phyloP scores from a whole-genome alignment of 805 yeast species.

The Pichia heedii region DNA sequence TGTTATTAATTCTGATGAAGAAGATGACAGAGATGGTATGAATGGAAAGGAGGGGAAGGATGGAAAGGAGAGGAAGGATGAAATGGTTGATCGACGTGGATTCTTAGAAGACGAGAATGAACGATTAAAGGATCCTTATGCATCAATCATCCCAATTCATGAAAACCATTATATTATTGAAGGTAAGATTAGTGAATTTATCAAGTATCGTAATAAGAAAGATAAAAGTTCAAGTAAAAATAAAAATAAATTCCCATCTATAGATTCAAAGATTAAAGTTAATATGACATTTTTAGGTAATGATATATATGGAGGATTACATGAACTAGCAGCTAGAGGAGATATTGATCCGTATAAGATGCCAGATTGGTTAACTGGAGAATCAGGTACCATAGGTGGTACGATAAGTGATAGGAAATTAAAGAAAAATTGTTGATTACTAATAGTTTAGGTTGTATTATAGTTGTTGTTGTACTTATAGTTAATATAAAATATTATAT shows the following conservation, averaged over 20 bases:
- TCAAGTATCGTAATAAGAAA: not conserved
- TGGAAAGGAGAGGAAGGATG: slow-evolving; percentile 4
- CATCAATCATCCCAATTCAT: slow-evolving; percentile 53
- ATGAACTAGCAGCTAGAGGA: slow-evolving; percentile 47
- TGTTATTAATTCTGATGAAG: not conserved
- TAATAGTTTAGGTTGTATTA: not conserved
- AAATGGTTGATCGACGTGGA: not conserved
- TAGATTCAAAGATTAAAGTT: slow-evolving; percentile 16
- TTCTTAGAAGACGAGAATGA: slow-evolving; percentile 9
- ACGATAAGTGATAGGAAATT: slow-evolving; percentile 31
- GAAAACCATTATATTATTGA: slow-evolving; percentile 35
- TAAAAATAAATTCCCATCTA: too few species aligned
- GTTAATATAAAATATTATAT: too few species aligned
- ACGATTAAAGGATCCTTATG: slow-evolving; percentile 27
- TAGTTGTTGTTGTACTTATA: too few species aligned
- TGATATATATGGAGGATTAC: slow-evolving; percentile 74
- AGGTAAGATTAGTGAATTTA: not conserved
- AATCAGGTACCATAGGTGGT: slow-evolving; percentile 51
- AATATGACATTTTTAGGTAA: slow-evolving; percentile 43
- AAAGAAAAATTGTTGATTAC: not conserved
- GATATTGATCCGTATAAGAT: slow-evolving; percentile 43
- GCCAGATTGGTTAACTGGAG: slow-evolving; percentile 78
- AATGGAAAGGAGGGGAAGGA: slow-evolving; percentile 8
- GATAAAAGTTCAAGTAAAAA: slow-evolving; percentile 14
- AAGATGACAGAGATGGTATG: slow-evolving; percentile 9